These are phyloP conservation scores for Sugiyamaella valdiviana DNA, from an alignment of 805 yeast genomes.

Conservation along the genomic window DNA sequence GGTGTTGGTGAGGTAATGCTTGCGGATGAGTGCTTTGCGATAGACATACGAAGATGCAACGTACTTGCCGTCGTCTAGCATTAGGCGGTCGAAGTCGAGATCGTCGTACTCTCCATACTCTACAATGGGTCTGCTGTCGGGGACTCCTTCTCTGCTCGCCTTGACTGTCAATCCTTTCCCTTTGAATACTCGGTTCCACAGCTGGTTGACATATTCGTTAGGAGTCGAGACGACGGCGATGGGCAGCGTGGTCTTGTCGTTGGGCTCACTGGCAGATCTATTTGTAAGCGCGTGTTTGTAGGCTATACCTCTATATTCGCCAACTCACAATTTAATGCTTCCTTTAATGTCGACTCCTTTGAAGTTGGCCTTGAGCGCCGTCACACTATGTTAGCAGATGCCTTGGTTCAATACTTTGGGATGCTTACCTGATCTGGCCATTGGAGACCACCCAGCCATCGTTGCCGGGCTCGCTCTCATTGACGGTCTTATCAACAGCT, in stretches of 20 bases:
- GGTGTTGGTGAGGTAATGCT: conserved; percentile 82
- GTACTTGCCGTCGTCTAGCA: conserved; percentile 42
- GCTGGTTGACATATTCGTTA: conserved; percentile 19
- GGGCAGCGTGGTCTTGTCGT: neutral
- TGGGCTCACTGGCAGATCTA: too few relatives aligned
- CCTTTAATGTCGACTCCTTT: conserved; percentile 51
- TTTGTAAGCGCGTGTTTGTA: conserved; percentile 1
- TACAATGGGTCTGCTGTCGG: conserved; percentile 38
- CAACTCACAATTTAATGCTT: conserved; percentile 46
- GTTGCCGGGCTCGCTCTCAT: conserved; percentile 40
- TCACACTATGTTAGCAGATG: conserved; percentile 40
- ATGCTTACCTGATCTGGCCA: conserved; percentile 48
- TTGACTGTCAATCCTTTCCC: conserved; percentile 5
- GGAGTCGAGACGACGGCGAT: conserved; percentile 2
- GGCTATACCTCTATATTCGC: conserved; percentile 7
- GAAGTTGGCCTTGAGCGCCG: conserved; percentile 70
- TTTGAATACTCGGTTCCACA: conserved; percentile 16
- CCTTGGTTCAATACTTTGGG: neutral
- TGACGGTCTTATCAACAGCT: conserved; percentile 51
- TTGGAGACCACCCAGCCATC: conserved; percentile 68
- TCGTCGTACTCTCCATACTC: conserved; percentile 92
- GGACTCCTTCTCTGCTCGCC: conserved; percentile 6
- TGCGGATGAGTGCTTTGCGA: conserved; percentile 85
- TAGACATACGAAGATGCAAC: conserved; percentile 74
- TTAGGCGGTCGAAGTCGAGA: conserved; percentile 63